phyloP scores from a whole-genome alignment of 129 eudicot genomes.

The Saposhnikovia divaricata region DNA sequence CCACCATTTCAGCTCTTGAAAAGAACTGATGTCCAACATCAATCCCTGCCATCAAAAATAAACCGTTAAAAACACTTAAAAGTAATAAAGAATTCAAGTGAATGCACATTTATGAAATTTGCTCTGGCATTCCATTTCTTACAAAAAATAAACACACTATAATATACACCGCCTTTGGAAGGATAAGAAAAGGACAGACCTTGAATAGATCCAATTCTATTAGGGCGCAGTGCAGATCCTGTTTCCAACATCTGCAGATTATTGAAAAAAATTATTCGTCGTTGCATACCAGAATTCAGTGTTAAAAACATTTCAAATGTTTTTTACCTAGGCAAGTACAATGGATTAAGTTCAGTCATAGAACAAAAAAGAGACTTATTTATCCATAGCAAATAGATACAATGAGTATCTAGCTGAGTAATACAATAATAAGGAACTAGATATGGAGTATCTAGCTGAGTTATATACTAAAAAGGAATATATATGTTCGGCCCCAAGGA shows the following conservation, averaged over 20 bases:
- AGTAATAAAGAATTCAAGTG: not conserved
- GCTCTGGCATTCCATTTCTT: not conserved
- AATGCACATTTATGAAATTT: not conserved
- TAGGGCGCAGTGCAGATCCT: conserved; percentile 22
- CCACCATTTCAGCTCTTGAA: conserved; percentile 95
- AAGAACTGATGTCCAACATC: conserved; percentile 95
- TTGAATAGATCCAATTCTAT: conserved; percentile 61
- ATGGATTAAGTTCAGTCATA: not conserved
- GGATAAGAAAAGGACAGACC: conserved; percentile 31
- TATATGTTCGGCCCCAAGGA: not conserved
- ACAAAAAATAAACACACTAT: not conserved
- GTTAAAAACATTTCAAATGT: not conserved
- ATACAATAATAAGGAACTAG: not conserved
- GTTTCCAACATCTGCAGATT: conserved; percentile 52
- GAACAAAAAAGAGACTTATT: not conserved
- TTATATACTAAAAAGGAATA: not conserved
- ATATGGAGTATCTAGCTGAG: not conserved
- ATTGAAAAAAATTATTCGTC: not conserved
- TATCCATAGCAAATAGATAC: not conserved
- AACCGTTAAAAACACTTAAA: not conserved
- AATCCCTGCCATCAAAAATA: conserved; percentile 43
- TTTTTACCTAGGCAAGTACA: not conserved
- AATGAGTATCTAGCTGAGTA: not conserved
- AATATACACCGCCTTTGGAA: not conserved
- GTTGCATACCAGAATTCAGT: not conserved